Evolutionary conservation across 352 stramenopile species (phyloP), one percentile per base, ranked within the genome.

Genomic region (Phytophthora lateralis): DNA sequence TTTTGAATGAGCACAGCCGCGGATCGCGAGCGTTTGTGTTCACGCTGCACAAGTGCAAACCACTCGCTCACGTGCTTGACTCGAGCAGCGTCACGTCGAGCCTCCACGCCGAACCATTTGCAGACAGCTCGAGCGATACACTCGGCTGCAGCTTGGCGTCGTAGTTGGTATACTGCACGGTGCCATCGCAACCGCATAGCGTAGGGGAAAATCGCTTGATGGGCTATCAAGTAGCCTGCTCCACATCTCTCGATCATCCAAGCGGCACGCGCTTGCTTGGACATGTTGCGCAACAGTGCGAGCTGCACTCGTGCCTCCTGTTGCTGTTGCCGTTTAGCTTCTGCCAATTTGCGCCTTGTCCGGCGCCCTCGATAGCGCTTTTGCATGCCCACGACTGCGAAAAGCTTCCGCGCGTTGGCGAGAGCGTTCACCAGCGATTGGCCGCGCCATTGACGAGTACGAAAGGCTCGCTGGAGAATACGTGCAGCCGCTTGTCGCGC

Each of bases 141-240:
- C 6, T 57, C 53, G 2, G 58, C 58, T 30, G 64, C 68, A 10
- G 30, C 24, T 34, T 56, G 71, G 29, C 60, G 62, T 20, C 56
- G 66, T 17, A 78, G 45, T 6, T 72, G 63, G 3, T 20, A 26
- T 6, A 64, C 21, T 7, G 83, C 26, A n/a, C 30, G 41, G 0
- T 66, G 56, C 29, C 80, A 84, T 11, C 68, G 58, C 18, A 68
- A 32, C 4, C 72, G 63, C 21, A 88, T 43, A 12, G 74, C 59
- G 44, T 75, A 80, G 1, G 76, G 78, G 26, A 83, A 86, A 45
- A 88, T 52, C 1, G 56, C 65, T 9, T 32, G 37, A 9, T 47
- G 64, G n/a, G 58, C 64, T n/a, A 90, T 87, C 14, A 88, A 12
- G 32, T 76, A 84, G 2, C 55, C 63, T n/a, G 80, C 80, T 14